Conservation (phyloP, 257 asterid species). For the Fraxinus cuspidata region DNA sequence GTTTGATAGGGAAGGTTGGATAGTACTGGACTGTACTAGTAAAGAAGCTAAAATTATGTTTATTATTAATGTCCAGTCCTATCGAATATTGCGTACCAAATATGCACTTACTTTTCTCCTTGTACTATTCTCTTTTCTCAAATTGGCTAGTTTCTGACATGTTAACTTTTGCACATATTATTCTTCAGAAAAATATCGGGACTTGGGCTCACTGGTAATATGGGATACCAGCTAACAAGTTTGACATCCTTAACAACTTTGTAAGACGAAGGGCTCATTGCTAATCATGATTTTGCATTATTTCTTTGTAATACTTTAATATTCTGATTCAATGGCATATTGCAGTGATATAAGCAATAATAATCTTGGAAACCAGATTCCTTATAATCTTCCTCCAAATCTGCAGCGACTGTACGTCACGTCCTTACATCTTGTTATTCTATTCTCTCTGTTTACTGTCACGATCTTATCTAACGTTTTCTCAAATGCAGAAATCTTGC, state of each 20-base stretch:
- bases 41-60: background rate
- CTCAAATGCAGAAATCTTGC: slow-evolving; percentile 73
- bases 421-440: background rate
- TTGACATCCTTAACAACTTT: slow-evolving; percentile 64
- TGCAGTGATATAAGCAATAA: slow-evolving; percentile 89
- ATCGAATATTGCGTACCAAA: background rate
- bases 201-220: slow-evolving; percentile 64
- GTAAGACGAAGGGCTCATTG: slow-evolving; percentile 50
- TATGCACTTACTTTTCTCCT: background rate
- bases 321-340: slow-evolving; percentile 24
- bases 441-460: slow-evolving; percentile 13
- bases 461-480: slow-evolving; percentile 11
- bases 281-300: slow-evolving; percentile 9
- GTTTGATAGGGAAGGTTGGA: background rate
- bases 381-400: slow-evolving; percentile 76
- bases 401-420: slow-evolving; percentile 71
- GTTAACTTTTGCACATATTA: slow-evolving; percentile 2
- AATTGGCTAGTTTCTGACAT: slow-evolving; percentile 23
- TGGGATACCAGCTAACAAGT: slow-evolving; percentile 66
- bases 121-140: slow-evolving; percentile 2
- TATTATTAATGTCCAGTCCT: background rate
- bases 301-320: slow-evolving; percentile 9
- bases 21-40: background rate
- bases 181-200: slow-evolving; percentile 60
- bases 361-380: slow-evolving; percentile 69